Evolutionary conservation across 2,329 filamentous ascomycete species (phyloP).

Genomic region (Verticillium albo-atrum): DNA sequence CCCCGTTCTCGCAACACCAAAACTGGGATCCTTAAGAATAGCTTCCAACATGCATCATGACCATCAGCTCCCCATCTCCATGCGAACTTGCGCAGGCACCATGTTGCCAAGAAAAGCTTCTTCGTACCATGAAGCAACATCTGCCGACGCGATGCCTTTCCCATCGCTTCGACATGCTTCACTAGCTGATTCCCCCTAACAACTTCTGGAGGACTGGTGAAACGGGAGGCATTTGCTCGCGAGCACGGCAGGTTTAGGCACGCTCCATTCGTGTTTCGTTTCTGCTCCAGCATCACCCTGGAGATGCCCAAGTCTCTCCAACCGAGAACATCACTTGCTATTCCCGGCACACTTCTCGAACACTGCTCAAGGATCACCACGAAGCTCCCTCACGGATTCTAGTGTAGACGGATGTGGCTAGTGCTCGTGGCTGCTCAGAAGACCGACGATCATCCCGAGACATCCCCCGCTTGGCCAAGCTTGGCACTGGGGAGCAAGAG

Average conservation of each 20-base stretch:
- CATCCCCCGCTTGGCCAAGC: background rate
- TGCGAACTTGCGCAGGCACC: background rate
- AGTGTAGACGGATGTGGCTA: too few species aligned
- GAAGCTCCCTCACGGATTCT: too few species aligned
- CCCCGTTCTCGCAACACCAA: background rate
- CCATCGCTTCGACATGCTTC: background rate
- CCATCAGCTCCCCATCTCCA: background rate
- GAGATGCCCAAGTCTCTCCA: too few species aligned
- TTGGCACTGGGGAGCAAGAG: background rate
- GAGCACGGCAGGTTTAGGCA: background rate
- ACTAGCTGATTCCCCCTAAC: background rate
- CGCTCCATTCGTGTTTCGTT: background rate
- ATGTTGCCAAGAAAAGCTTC: background rate
- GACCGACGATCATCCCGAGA: background rate
- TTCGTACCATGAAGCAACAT: background rate
- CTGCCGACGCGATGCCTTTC: background rate
- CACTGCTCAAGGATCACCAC: too few species aligned
- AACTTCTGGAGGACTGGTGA: background rate
- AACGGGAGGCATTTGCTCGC: background rate
- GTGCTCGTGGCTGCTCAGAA: too few species aligned
- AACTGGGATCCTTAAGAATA: too few species aligned
- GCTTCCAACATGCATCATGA: background rate
- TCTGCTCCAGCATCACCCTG: background rate
- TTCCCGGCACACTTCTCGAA: too few species aligned
- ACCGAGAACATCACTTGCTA: too few species aligned